Base-by-base conservation (phyloP, 495 filamentous ascomycete genomes). In the Penicillium steckii region DNA sequence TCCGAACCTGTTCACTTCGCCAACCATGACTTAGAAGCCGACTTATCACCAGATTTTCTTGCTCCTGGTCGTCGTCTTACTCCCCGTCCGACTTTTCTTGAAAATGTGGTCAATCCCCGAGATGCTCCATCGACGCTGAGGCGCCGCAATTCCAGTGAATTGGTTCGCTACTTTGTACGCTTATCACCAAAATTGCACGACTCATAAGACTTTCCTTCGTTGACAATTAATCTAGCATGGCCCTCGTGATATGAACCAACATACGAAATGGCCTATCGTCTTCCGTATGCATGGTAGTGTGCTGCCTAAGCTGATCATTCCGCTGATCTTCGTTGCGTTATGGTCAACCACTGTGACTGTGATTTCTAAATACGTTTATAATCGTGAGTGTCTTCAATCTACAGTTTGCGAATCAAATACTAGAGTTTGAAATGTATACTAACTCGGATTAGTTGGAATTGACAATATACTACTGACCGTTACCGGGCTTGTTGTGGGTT, bases 401-500 rank as follows among this genome's bases (percentile, higher is more conserved):
- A 26, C 6, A 15, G 32, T 15, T 1, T 5, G 13, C 13, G n/a
- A n/a, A n/a, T n/a, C n/a, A n/a, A 22, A 29, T 35, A 44, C 1
- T 37, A 25, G 32, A 38, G 7, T 51, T 50, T 37, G 18, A 48
- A n/a, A 10, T 4, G 9, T 30, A 22, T 51, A 19, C 44, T 24
- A 17, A 29, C 35, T n/a, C n/a, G 1, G n/a, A 45, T 3, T 48
- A 76, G 72, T 76, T 23, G 79, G 79, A 15, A 84, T 94, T 21
- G 79, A 80, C 53, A 82, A 77, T 18, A 78, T 91, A 46, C 77
- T 96, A 8, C 79, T 96, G 24, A 95, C 89, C 10, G 85, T 95
- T 7, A 81, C 89, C 19, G 90, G 90, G 85, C 93, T 96, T 75
- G 89, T 95, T 51, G 88, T 96, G 58, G 87, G 86, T 77, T 68